Conservation (phyloP, 768 basidiomycete species). For the Mycena rebaudengoi region DNA sequence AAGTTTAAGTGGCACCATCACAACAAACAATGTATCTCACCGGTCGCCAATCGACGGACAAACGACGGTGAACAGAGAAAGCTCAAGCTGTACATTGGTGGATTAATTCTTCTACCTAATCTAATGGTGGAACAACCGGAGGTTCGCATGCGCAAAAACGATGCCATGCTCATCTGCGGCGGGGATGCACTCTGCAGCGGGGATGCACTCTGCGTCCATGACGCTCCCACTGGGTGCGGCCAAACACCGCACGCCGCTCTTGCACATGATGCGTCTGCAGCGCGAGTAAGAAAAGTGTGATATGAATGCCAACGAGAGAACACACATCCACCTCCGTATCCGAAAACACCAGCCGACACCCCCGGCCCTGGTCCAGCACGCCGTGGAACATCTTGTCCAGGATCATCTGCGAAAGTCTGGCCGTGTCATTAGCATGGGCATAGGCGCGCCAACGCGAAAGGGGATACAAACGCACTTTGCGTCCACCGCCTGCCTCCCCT, state of each 20-base stretch:
- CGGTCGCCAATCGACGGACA: no score
- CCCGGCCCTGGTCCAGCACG: constrained; percentile 95
- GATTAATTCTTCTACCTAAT: constrained; percentile 30
- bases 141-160: constrained; percentile 88
- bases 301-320: constrained; percentile 8
- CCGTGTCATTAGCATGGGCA: background rate
- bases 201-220: constrained; percentile 96
- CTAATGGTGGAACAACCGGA: constrained; percentile 95
- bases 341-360: constrained; percentile 92
- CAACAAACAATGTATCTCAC: no score
- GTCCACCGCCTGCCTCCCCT: constrained; percentile 89
- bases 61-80: no score
- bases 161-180: constrained; percentile 94
- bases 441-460: background rate
- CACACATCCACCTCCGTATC: constrained; percentile 83
- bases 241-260: constrained; percentile 89
- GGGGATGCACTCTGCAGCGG: no score
- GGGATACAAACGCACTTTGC: constrained; percentile 71
- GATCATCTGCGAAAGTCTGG: constrained; percentile 96
- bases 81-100: no score
- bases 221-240: constrained; percentile 94
- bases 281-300: background rate
- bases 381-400: constrained; percentile 94
- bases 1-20: no score
- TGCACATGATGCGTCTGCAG: constrained; percentile 85